These are phyloP conservation scores for Capillidium heterosporum DNA, from an alignment of 371 early-diverging fungal genomes.

Conservation along the genomic window DNA sequence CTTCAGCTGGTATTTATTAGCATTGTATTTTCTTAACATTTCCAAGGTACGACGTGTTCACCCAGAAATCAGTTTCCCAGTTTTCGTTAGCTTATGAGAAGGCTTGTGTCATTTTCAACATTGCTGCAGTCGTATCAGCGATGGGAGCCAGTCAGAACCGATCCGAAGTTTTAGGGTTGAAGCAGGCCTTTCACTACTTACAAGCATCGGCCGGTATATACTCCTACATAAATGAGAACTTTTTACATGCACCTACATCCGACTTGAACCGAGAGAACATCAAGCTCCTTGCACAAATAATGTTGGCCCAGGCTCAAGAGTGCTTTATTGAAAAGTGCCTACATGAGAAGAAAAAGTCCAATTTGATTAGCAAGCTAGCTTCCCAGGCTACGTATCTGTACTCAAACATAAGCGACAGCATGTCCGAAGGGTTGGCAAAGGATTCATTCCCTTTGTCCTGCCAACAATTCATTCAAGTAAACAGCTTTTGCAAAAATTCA, in stretches of 20 bases:
- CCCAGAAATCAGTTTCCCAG: conserved; percentile 40
- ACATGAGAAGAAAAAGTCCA: conserved; percentile 65
- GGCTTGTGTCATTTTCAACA: conserved; percentile 86
- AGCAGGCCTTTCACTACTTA: conserved; percentile 67
- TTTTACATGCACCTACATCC: conserved; percentile 83
- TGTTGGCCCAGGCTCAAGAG: conserved; percentile 93
- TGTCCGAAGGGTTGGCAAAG: conserved; percentile 35
- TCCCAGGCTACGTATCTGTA: conserved; percentile 70
- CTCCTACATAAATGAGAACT: conserved; percentile 88
- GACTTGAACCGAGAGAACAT: conserved; percentile 81
- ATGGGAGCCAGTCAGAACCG: conserved; percentile 54
- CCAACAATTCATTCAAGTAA: conserved; percentile 38
- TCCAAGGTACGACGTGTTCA: conserved; percentile 71
- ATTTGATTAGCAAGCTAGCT: conserved; percentile 72
- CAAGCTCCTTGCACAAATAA: conserved; percentile 57
- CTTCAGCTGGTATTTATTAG: conserved; percentile 61
- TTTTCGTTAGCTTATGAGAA: conserved; percentile 89
- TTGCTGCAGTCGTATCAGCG: conserved; percentile 59
- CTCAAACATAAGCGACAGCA: conserved; percentile 36
- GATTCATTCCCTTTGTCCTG: conserved; percentile 46
- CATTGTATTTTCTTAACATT: neutral
- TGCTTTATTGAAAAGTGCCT: conserved; percentile 71
- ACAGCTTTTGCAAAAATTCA: neutral
- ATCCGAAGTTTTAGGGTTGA: conserved; percentile 52
- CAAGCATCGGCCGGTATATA: conserved; percentile 86